Percentiles rank a stretch among this genome's conserved stretches.
phyloP scores from a whole-genome alignment of 1,284 basidiomycete genomes.

The Sutorius eximius region DNA sequence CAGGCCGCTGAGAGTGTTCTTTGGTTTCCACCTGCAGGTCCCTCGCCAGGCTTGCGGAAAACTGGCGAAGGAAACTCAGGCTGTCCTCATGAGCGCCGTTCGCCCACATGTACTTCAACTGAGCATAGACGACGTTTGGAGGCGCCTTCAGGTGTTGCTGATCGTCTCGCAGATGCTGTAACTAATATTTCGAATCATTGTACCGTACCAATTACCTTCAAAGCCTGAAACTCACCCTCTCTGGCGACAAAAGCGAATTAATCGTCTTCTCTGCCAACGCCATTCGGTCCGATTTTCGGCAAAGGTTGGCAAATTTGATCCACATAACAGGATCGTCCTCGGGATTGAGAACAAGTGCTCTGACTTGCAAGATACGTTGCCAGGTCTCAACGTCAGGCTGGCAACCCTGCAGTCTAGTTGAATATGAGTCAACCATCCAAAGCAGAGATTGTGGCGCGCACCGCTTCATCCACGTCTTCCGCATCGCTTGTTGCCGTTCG shows the following conservation, averaged over 20 bases:
- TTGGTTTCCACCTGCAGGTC: conserved; percentile 70
- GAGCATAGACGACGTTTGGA: conserved; percentile 96
- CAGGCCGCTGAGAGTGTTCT: conserved; percentile 45
- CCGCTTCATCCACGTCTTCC: conserved; percentile 95
- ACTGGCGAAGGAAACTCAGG: conserved; percentile 83
- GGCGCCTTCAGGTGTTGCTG: conserved; percentile 78
- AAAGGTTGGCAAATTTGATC: conserved; percentile 92
- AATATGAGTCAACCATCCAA: conserved; percentile 6
- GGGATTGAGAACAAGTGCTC: conserved; percentile 91
- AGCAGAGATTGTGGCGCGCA: conserved; percentile 31
- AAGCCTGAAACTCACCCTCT: conserved; percentile 44
- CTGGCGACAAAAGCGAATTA: conserved; percentile 80
- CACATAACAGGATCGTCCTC: conserved; percentile 97
- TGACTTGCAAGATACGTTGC: conserved; percentile 97
- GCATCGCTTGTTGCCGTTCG: conserved; percentile 83
- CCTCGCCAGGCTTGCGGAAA: conserved; percentile 72
- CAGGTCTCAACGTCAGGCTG: conserved; percentile 99
- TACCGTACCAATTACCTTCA: conserved; percentile 3
- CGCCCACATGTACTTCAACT: conserved; percentile 97
- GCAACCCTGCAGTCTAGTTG: conserved; percentile 83
- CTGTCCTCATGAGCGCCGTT: conserved; percentile 79
- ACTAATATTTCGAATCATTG: conserved; percentile 22
- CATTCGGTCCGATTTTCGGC: conserved; percentile 84
- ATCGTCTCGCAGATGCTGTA: conserved; percentile 43
- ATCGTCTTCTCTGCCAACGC: conserved; percentile 96